Evolutionary conservation across 1,139 yeast species (phyloP).

Genomic region (Pichia sp.): DNA sequence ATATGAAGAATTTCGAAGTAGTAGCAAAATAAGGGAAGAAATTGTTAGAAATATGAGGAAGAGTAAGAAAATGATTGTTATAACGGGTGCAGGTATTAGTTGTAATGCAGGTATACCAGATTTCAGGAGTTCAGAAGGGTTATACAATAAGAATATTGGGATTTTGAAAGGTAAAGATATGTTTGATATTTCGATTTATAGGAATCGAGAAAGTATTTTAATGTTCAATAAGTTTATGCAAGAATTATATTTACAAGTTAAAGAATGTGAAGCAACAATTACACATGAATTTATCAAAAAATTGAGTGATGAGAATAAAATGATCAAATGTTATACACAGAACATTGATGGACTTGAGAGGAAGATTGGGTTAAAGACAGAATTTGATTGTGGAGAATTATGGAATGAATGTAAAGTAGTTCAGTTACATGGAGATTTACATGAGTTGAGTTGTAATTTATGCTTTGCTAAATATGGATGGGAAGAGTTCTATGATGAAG

Average conservation of each 20-base stretch:
- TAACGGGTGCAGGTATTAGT: slow-evolving; percentile 94
- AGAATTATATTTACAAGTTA: slow-evolving; percentile 57
- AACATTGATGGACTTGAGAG: slow-evolving; percentile 69
- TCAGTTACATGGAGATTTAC: slow-evolving; percentile 86
- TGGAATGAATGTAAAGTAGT: slow-evolving; percentile 72
- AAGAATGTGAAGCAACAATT: slow-evolving; percentile 67
- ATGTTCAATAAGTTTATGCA: slow-evolving; percentile 74
- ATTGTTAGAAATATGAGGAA: slow-evolving; percentile 18
- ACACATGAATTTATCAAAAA: slow-evolving; percentile 73
- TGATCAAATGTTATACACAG: slow-evolving; percentile 79
- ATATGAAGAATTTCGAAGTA: slow-evolving; percentile 6
- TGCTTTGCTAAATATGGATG: slow-evolving; percentile 59
- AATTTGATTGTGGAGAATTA: slow-evolving; percentile 24
- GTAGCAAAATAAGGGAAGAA: neutral
- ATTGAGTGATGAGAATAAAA: slow-evolving; percentile 57
- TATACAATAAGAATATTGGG: slow-evolving; percentile 57
- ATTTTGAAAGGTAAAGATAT: slow-evolving; percentile 73
- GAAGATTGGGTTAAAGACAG: slow-evolving; percentile 25
- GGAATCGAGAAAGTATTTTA: slow-evolving; percentile 54
- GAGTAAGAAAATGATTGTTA: slow-evolving; percentile 43
- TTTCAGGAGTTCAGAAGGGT: slow-evolving; percentile 77
- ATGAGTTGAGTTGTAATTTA: slow-evolving; percentile 38
- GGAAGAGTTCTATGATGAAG: slow-evolving; percentile 70
- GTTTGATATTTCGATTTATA: slow-evolving; percentile 76
- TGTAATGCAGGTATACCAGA: slow-evolving; percentile 97